A percentile compares a stretch with the other conserved stretches of the same genome.
Evolutionary conservation across 75 land plant genomes (phyloP).

Genomic region (Selaginella tamariscina): DNA sequence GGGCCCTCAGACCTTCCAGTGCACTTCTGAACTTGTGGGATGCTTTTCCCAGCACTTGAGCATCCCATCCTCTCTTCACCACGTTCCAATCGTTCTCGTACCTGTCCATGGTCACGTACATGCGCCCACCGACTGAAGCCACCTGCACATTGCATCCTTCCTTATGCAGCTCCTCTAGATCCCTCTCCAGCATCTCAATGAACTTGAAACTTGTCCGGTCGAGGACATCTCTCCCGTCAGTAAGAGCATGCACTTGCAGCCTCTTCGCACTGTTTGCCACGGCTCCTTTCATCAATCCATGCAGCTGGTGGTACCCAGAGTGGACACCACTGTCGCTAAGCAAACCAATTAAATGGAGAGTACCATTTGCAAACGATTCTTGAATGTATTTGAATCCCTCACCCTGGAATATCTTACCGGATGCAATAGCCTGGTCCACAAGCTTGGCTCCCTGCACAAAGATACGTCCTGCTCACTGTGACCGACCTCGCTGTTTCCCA

Average conservation of each 20-base stretch:
- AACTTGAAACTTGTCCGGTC: too few species aligned
- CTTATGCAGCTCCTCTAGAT: constrained; percentile 43
- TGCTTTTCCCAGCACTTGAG: constrained; percentile 93
- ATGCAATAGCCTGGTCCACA: too few species aligned
- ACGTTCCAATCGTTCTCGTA: too few species aligned
- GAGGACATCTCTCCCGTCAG: constrained; percentile 94
- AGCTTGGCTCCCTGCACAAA: constrained; percentile 68
- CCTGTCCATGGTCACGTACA: too few species aligned
- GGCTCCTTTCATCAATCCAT: constrained; percentile 82
- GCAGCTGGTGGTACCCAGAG: constrained; percentile 63
- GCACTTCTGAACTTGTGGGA: constrained; percentile 68
- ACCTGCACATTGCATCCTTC: constrained; percentile 77
- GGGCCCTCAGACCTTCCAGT: too few species aligned
- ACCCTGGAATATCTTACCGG: too few species aligned
- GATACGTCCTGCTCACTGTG: constrained; percentile 93
- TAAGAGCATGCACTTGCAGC: constrained; percentile 81
- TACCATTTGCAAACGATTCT: constrained; percentile 44
- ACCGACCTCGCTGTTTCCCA: too few species aligned
- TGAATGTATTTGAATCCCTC: too few species aligned
- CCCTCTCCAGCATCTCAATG: too few species aligned
- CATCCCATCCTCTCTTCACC: too few species aligned
- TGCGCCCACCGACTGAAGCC: constrained; percentile 98
- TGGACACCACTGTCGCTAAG: constrained; percentile 97
- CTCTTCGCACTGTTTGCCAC: constrained; percentile 74
- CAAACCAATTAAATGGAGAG: constrained; percentile 83